phyloP scores from a whole-genome alignment of 441 rosid genomes.

The Manihot esculenta region DNA sequence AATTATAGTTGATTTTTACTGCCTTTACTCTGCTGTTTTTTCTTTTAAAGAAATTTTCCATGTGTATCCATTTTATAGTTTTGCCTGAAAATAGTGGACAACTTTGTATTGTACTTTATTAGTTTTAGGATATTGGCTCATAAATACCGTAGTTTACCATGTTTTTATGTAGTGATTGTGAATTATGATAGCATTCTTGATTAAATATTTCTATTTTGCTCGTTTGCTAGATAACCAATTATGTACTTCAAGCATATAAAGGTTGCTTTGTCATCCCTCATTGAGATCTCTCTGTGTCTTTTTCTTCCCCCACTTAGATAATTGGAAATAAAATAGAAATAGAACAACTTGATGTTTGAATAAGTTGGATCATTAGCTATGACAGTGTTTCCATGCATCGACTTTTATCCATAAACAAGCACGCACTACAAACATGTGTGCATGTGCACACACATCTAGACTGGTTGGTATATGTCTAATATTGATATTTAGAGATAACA shows the following conservation, averaged over 20 bases:
- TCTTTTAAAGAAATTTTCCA: background rate
- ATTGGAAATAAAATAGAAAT: background rate
- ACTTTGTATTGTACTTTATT: background rate
- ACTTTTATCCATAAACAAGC: too few relatives aligned
- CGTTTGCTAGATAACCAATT: background rate
- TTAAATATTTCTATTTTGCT: background rate
- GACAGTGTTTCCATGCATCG: background rate
- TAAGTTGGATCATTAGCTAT: background rate
- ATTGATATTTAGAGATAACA: background rate
- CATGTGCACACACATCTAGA: background rate
- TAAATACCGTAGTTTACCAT: background rate
- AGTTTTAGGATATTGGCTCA: background rate
- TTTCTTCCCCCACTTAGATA: background rate
- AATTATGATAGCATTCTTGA: background rate
- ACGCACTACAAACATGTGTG: too few relatives aligned
- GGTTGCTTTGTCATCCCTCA: background rate
- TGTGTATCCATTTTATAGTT: background rate
- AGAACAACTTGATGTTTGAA: background rate
- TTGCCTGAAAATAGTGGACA: background rate
- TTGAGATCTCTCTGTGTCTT: background rate
- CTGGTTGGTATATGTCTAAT: background rate
- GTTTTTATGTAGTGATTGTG: background rate
- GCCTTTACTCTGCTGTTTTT: too few relatives aligned
- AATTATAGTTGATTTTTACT: background rate
- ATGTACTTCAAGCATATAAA: background rate